These are phyloP conservation scores for Claviceps cyperi DNA, from an alignment of 2,329 filamentous ascomycete genomes.

Conservation along the genomic window DNA sequence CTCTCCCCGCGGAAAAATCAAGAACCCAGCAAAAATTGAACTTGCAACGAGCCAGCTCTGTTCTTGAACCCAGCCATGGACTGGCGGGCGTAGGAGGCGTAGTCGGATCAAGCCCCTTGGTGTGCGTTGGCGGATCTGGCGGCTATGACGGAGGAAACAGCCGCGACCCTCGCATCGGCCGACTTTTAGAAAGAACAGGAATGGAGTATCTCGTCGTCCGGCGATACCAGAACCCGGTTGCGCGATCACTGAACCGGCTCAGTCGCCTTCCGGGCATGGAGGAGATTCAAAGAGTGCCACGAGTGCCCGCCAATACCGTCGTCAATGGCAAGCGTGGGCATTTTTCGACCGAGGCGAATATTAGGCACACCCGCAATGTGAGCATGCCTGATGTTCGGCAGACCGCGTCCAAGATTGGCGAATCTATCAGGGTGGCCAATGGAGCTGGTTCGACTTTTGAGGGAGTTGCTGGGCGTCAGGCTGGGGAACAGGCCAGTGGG, in stretches of 20 bases:
- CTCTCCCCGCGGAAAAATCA: slow-evolving; percentile 39
- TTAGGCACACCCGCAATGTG: slow-evolving; percentile 24
- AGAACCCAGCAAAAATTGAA: slow-evolving; percentile 65
- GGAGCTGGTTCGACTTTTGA: slow-evolving; percentile 31
- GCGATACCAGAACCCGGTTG: slow-evolving; percentile 56
- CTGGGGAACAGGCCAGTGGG: slow-evolving; percentile 32
- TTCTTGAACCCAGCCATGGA: slow-evolving; percentile 48
- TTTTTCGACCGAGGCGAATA: slow-evolving; percentile 14
- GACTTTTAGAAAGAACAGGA: slow-evolving; percentile 53
- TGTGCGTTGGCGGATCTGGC: slow-evolving; percentile 35
- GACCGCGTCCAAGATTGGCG: slow-evolving; percentile 17
- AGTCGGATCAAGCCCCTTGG: slow-evolving; percentile 30
- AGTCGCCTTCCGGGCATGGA: slow-evolving; percentile 34
- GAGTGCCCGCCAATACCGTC: slow-evolving; percentile 21
- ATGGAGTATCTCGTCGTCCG: slow-evolving; percentile 63
- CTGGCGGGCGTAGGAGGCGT: slow-evolving; percentile 21
- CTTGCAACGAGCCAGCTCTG: slow-evolving; percentile 57
- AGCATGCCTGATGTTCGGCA: slow-evolving; percentile 23
- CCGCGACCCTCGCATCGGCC: slow-evolving; percentile 47
- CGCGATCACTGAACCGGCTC: slow-evolving; percentile 39
- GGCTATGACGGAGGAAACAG: slow-evolving; percentile 35
- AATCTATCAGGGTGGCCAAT: slow-evolving; percentile 21
- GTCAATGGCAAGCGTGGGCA: slow-evolving; percentile 24
- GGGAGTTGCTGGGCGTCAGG: slow-evolving; percentile 26
- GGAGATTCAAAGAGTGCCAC: slow-evolving; percentile 34